Percentiles rank a stretch among this genome's conserved stretches.
Evolutionary conservation across 83 land plant genomes (phyloP).

Genomic region (Picea mariana): DNA sequence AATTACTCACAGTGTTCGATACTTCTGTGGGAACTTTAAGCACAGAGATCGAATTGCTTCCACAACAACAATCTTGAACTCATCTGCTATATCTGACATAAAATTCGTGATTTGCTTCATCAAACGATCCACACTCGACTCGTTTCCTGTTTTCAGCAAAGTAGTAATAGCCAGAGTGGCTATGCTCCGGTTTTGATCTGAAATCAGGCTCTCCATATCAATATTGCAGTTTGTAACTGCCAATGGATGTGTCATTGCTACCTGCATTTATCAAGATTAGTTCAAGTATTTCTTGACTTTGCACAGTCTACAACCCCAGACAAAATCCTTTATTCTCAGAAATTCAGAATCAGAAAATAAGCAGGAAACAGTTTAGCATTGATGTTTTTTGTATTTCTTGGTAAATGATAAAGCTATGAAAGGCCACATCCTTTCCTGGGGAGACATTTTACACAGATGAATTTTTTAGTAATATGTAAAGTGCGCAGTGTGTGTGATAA

Average conservation of each 20-base stretch:
- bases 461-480: too few species aligned
- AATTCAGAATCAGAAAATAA: not conserved
- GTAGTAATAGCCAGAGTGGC: conserved; percentile 99
- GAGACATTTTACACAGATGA: too few species aligned
- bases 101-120: conserved; percentile 99
- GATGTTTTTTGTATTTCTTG: too few species aligned
- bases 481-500: too few species aligned
- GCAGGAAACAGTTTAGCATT: not conserved
- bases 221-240: conserved; percentile 98
- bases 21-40: conserved; percentile 91
- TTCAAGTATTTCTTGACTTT: not conserved
- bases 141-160: conserved; percentile 95
- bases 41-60: conserved; percentile 97
- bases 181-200: conserved; percentile 96
- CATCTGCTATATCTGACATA: conserved; percentile 99
- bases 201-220: conserved; percentile 97
- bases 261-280: conserved; percentile 47
- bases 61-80: conserved; percentile 98
- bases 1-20: conserved; percentile 82
- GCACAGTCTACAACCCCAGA: not conserved
- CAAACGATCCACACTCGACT: conserved; percentile 94
- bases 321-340: not conserved
- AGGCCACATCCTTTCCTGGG: too few species aligned
- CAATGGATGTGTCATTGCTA: conserved; percentile 97
- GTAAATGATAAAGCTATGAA: too few species aligned